These are phyloP conservation scores for Hirschioporus abietinus DNA, from an alignment of 768 basidiomycete genomes.

Conservation along the genomic window DNA sequence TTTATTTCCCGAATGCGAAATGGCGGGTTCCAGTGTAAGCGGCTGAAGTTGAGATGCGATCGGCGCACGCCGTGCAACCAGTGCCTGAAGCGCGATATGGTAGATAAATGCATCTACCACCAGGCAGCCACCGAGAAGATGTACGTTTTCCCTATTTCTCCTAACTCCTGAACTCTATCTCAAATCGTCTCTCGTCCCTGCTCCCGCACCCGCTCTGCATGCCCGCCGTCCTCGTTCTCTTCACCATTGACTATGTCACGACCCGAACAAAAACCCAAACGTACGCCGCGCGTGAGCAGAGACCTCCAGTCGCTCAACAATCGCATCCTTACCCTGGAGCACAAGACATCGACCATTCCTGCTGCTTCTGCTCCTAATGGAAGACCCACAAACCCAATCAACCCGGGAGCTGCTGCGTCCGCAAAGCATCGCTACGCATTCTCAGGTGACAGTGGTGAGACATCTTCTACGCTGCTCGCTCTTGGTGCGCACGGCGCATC, in stretches of 20 bases:
- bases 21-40: constrained; percentile 55
- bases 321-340: background rate
- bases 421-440: background rate
- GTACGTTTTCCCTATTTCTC: constrained; percentile 31
- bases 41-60: constrained; percentile 83
- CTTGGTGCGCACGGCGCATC: background rate
- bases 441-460: background rate
- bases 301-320: constrained; percentile 1
- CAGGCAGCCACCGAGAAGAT: constrained; percentile 84
- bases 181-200: background rate
- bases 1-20: background rate
- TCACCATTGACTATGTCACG: background rate
- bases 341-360: background rate
- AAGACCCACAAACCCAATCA: background rate
- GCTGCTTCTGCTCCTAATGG: background rate
- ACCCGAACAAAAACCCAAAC: background rate
- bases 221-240: background rate
- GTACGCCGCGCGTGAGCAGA: background rate
- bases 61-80: constrained; percentile 70
- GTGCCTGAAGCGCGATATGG: constrained; percentile 75
- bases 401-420: background rate
- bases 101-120: constrained; percentile 68
- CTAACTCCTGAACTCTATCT: background rate
- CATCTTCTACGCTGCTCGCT: background rate
- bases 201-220: background rate